Percentiles rank a stretch among this genome's conserved stretches.
Evolutionary conservation across 2,329 filamentous ascomycete species (phyloP).

Genomic region (Alternaria hordeiaustralica): DNA sequence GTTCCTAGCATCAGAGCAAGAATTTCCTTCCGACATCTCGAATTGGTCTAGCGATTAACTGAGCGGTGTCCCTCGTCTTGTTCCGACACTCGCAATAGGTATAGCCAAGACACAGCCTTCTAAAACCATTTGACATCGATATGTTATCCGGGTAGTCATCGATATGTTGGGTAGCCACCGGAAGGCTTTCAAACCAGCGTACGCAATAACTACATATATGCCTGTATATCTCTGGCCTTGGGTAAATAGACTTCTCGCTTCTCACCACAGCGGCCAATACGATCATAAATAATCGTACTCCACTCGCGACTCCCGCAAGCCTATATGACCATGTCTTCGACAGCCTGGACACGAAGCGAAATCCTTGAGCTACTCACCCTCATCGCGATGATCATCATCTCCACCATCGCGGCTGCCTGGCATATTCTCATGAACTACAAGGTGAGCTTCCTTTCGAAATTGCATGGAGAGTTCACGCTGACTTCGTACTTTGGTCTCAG

Average conservation of each 20-base stretch:
- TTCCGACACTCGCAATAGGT: background rate
- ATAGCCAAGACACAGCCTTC: background rate
- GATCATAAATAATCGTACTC: background rate
- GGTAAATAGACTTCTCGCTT: background rate
- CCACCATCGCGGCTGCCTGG: background rate
- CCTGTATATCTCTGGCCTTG: fast-evolving
- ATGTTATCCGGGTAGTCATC: background rate
- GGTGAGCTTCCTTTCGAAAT: background rate
- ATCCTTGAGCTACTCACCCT: background rate
- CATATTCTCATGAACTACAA: background rate
- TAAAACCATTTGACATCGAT: background rate
- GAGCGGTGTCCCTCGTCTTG: background rate
- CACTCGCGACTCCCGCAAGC: background rate
- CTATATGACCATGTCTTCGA: background rate
- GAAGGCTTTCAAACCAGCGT: fast-evolving
- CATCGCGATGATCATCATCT: background rate
- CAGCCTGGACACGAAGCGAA: background rate
- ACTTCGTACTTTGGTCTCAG: fast-evolving
- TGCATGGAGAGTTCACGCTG: background rate
- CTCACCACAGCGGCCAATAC: fast-evolving
- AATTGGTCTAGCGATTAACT: background rate
- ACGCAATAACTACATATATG: background rate
- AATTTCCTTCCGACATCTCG: background rate
- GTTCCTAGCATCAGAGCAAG: no score
- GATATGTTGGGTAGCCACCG: background rate